A percentile compares a stretch with the other conserved stretches of the same genome.
Evolutionary conservation across 208 protist species (phyloP).

Genomic region (Acanthamoeba polyphaga): DNA sequence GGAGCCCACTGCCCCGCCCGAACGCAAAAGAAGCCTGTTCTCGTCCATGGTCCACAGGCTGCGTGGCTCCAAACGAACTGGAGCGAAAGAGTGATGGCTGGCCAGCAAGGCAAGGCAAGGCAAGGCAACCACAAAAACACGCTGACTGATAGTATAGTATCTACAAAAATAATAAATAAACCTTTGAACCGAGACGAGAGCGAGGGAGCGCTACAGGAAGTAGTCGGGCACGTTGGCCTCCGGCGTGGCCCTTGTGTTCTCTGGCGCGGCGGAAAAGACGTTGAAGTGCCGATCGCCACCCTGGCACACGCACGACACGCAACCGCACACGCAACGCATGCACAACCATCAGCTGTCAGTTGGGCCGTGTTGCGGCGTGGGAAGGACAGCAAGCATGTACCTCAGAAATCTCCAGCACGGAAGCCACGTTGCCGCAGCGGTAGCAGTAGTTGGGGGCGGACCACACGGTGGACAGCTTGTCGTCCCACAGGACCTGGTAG

Average conservation of each 20-base stretch:
- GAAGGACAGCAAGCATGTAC: slow-evolving; percentile 88
- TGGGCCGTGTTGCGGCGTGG: background rate
- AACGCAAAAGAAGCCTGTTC: too few species aligned
- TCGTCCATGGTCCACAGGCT: too few species aligned
- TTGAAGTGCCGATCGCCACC: slow-evolving; percentile 82
- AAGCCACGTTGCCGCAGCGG: slow-evolving; percentile 92
- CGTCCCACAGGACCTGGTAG: slow-evolving; percentile 89
- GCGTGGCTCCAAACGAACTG: too few species aligned
- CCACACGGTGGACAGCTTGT: slow-evolving; percentile 95
- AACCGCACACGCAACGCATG: too few species aligned
- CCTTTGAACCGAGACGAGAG: too few species aligned
- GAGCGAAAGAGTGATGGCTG: too few species aligned
- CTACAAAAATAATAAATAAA: too few species aligned
- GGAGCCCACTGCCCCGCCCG: too few species aligned
- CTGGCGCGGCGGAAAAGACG: slow-evolving; percentile 77
- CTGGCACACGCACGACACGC: background rate
- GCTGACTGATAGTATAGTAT: too few species aligned
- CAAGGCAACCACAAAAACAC: too few species aligned
- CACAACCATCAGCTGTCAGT: background rate
- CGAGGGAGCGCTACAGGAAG: slow-evolving; percentile 6
- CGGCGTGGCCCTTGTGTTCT: slow-evolving; percentile 52
- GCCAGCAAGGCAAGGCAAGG: too few species aligned
- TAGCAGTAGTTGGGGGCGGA: slow-evolving; percentile 99
- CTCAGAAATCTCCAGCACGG: slow-evolving; percentile 95
- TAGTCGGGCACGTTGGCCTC: slow-evolving; percentile 73